Percentiles rank a stretch among this genome's conserved stretches.
These are phyloP conservation scores for Tuber melanosporum DNA, from an alignment of 495 filamentous ascomycete species.

Conservation along the genomic window DNA sequence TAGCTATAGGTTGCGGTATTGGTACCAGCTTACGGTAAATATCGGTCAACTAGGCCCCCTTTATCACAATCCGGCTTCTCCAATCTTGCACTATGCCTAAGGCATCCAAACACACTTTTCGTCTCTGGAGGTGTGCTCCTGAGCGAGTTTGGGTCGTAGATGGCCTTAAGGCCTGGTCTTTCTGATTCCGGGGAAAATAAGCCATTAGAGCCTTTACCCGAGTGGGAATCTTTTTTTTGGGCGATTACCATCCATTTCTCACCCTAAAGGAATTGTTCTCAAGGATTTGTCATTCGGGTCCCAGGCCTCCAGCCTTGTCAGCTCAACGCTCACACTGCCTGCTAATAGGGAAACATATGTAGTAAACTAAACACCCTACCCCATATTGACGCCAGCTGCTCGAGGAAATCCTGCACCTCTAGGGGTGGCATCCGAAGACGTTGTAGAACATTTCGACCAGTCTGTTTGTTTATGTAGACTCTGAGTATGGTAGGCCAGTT, in stretches of 20 bases:
- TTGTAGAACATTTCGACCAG: neutral
- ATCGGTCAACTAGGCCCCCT: neutral
- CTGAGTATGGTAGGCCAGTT: neutral
- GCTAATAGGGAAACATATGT: neutral
- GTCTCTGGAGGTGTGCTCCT: neutral
- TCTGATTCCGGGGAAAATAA: neutral
- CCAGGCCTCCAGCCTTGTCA: neutral
- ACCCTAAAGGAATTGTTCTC: neutral
- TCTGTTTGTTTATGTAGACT: neutral
- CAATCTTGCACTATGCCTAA: neutral
- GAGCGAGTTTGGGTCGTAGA: neutral
- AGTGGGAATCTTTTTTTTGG: neutral
- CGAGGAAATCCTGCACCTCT: neutral
- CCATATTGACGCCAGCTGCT: neutral
- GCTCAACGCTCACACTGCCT: neutral
- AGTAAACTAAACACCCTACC: neutral
- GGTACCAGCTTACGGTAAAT: no score
- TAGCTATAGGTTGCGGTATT: no score
- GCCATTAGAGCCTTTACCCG: neutral
- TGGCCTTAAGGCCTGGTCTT: neutral
- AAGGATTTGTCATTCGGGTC: neutral
- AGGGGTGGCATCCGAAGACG: neutral
- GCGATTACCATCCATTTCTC: neutral
- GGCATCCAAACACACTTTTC: neutral
- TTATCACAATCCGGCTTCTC: neutral